Percentiles rank a stretch among this genome's conserved stretches.
These are phyloP conservation scores for Heritiera fomes DNA, from an alignment of 345 rosid genomes.

Conservation along the genomic window DNA sequence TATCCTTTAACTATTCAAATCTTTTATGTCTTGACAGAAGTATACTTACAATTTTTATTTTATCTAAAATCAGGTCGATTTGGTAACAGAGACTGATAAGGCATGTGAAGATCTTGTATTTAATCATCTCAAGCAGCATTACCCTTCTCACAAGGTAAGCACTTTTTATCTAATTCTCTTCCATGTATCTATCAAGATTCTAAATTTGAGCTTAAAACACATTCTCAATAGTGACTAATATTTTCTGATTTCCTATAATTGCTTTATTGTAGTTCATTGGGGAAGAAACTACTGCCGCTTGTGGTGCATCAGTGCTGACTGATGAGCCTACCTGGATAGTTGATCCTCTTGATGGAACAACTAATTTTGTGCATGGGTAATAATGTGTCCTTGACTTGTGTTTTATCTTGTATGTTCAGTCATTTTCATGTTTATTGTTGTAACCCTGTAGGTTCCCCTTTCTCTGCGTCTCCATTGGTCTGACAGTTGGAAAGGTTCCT, in stretches of 20 bases:
- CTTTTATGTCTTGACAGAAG: not conserved
- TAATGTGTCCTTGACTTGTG: constrained; percentile 15
- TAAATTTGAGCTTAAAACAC: not conserved
- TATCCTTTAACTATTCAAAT: not conserved
- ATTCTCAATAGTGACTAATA: not conserved
- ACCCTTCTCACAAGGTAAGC: constrained; percentile 73
- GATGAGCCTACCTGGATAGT: constrained; percentile 98
- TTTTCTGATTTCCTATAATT: constrained; percentile 7
- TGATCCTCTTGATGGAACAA: constrained; percentile 99
- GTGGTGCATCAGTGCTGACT: constrained; percentile 70
- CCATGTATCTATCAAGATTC: not conserved
- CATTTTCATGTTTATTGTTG: constrained; percentile 4
- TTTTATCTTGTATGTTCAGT: not conserved
- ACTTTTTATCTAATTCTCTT: not conserved
- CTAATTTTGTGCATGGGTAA: constrained; percentile 98
- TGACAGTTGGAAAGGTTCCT: constrained; percentile 77
- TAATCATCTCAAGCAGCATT: constrained; percentile 65
- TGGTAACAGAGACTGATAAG: constrained; percentile 97
- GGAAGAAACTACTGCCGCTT: constrained; percentile 93
- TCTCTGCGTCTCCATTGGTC: constrained; percentile 93
- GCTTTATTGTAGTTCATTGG: constrained; percentile 67
- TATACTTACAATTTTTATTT: not conserved
- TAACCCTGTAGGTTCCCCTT: constrained; percentile 67
- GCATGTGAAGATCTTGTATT: constrained; percentile 92
- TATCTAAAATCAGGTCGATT: constrained; percentile 62